Evolutionary conservation across 805 yeast species (phyloP).

Genomic region (Phaffomyces antillensis): DNA sequence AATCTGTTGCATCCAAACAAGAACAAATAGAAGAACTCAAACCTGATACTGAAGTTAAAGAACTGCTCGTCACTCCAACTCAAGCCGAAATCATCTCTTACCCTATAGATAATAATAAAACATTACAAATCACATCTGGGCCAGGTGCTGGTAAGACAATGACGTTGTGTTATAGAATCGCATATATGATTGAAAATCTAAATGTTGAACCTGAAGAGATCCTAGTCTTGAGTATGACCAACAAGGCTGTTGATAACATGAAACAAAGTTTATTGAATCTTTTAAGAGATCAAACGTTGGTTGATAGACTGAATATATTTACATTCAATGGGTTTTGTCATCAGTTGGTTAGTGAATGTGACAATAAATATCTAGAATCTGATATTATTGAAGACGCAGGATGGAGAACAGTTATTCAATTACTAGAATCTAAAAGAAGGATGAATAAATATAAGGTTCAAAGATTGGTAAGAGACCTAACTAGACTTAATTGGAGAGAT

Average conservation of each 20-base stretch:
- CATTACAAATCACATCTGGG: slow-evolving; percentile 54
- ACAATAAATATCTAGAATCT: slow-evolving; percentile 17
- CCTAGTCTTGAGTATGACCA: slow-evolving; percentile 60
- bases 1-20: too few species aligned
- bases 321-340: slow-evolving; percentile 66
- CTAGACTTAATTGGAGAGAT: not conserved
- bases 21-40: not conserved
- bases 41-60: slow-evolving; percentile 4
- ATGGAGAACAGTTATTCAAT: slow-evolving; percentile 39
- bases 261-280: slow-evolving; percentile 24
- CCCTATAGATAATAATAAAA: slow-evolving; percentile 31
- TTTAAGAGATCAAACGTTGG: slow-evolving; percentile 29
- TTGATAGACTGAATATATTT: slow-evolving; percentile 31
- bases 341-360: slow-evolving; percentile 34
- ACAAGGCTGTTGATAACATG: slow-evolving; percentile 52
- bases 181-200: slow-evolving; percentile 33
- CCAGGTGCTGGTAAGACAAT: slow-evolving; percentile 73
- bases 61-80: slow-evolving; percentile 31
- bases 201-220: slow-evolving; percentile 44
- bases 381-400: slow-evolving; percentile 48
- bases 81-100: slow-evolving; percentile 40
- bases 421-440: slow-evolving; percentile 18
- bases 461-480: not conserved
- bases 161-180: slow-evolving; percentile 49
- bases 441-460: slow-evolving; percentile 9